These are phyloP conservation scores for Trichoderma virens DNA, from an alignment of 495 filamentous ascomycete genomes.

Conservation along the genomic window DNA sequence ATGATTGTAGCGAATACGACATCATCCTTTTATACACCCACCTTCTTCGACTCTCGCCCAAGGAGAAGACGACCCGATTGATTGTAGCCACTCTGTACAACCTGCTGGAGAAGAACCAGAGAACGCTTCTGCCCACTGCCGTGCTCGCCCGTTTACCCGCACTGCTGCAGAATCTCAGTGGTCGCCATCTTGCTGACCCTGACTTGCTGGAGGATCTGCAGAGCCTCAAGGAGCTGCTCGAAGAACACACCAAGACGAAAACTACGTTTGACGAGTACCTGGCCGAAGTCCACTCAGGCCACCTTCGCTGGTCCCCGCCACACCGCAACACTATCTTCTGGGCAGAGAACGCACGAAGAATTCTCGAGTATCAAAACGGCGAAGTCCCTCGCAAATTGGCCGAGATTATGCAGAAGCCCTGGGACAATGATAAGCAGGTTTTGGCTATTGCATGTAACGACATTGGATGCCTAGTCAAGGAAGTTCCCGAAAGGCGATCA, in stretches of 20 bases:
- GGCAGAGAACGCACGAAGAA: conserved; percentile 88
- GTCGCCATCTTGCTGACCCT: conserved; percentile 78
- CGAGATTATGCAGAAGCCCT: conserved; percentile 76
- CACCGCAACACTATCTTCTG: conserved; percentile 88
- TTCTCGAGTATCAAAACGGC: conserved; percentile 76
- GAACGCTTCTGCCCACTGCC: conserved; percentile 70
- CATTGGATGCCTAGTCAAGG: conserved; percentile 78
- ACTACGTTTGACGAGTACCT: conserved; percentile 97
- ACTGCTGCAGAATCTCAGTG: conserved; percentile 68
- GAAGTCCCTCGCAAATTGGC: conserved; percentile 75
- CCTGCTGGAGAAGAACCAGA: conserved; percentile 69
- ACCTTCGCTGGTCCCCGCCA: conserved; percentile 91
- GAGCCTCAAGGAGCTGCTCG: conserved; percentile 67
- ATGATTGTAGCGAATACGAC: conserved; percentile 71
- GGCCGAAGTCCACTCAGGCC: conserved; percentile 78
- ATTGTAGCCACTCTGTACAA: conserved; percentile 84
- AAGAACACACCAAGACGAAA: conserved; percentile 91
- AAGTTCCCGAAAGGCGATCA: conserved; percentile 74
- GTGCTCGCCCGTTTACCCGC: conserved; percentile 75
- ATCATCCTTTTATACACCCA: conserved; percentile 85
- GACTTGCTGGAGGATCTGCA: conserved; percentile 84
- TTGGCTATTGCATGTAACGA: conserved; percentile 96
- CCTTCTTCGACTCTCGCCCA: conserved; percentile 83
- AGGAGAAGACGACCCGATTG: conserved; percentile 94
- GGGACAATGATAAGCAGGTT: conserved; percentile 92